Conservation (phyloP, 2,329 filamentous ascomycete species). For the Fusarium coffeatum region DNA sequence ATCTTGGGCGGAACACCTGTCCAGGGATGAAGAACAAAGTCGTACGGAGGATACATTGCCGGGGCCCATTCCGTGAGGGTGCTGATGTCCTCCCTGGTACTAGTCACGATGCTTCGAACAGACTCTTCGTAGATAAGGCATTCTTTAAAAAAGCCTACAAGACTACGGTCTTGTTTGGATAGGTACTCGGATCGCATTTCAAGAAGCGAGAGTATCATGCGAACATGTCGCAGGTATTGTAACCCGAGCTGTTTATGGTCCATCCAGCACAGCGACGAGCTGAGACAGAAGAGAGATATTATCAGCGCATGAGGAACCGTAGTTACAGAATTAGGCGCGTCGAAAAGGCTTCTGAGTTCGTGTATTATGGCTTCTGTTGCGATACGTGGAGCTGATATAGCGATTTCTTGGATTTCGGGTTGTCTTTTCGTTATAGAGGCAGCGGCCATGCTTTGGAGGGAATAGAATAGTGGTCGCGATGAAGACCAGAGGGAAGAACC, state of each 20-base stretch:
- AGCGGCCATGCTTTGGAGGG: constrained; percentile 39
- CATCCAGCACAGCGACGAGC: constrained; percentile 39
- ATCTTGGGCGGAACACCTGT: constrained; percentile 36
- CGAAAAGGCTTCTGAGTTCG: constrained; percentile 26
- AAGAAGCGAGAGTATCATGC: constrained; percentile 29
- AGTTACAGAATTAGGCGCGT: constrained; percentile 27
- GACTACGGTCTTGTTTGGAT: constrained; percentile 19
- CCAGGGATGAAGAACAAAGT: constrained; percentile 38
- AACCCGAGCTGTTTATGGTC: constrained; percentile 37
- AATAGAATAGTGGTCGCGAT: constrained; percentile 31
- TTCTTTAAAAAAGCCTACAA: constrained; percentile 37
- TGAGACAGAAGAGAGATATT: constrained; percentile 36
- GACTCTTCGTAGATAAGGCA: constrained; percentile 39
- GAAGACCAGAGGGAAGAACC: constrained; percentile 33
- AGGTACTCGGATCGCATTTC: constrained; percentile 31
- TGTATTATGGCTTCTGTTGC: constrained; percentile 38
- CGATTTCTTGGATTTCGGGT: constrained; percentile 33
- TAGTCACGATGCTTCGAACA: constrained; percentile 35
- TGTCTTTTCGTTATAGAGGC: constrained; percentile 24
- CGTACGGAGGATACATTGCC: constrained; percentile 10
- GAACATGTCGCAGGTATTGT: constrained; percentile 36
- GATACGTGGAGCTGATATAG: constrained; percentile 22
- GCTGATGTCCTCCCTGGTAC: constrained; percentile 34
- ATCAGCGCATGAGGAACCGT: constrained; percentile 27
- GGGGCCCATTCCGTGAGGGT: constrained; percentile 34